Evolutionary conservation across 345 rosid genomes (phyloP), one percentile per base, ranked within the genome.

Genomic region (Cardamine resedifolia): DNA sequence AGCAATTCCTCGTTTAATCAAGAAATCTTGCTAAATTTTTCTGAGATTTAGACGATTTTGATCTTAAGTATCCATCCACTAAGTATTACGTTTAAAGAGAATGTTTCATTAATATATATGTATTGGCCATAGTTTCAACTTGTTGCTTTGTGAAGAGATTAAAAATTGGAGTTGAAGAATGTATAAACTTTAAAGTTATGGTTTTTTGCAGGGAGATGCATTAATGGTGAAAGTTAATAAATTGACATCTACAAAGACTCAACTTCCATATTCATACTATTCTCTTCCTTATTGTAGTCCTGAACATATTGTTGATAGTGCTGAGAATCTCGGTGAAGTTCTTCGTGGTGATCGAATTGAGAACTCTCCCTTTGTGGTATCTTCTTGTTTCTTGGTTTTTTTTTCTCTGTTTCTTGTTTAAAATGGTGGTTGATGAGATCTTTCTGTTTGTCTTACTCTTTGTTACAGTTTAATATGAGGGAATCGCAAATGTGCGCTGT

Each of bases 301-400:
- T 15, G 68, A 73, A 8, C 38, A 39, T 3, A 87, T 92, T 43
- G 78, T 92, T 70, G 96, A 92, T 73, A 92, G 88, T 65, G 88
- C 90, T 5, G 98, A 92, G 83, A 92, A 92, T 83, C 96, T 90
- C 12, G 96, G 98, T 47, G 98, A 92, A 84, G 96, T 92, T 77
- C 92, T 88, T 55, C 89, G 95, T 34, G 97, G 97, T 51, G 97
- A 90, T 78, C 91, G 96, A 28, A 91, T 91, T 39, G 97, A 91
- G 61, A 91, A 91, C 80, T 88, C 97, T 64, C 97, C 91, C 21
- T 87, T 85, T 82, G 88, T 83, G 80, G 96, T 88, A 71, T 70
- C 80, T 73, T 70, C 6, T 33, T 70, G 80, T 71, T 70, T 9
- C 33, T 28, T 31, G 7, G 14, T 64, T 16, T 16, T 20, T 44